phyloP scores from a whole-genome alignment of 306 rosid genomes.

The Trifolium subterraneum region DNA sequence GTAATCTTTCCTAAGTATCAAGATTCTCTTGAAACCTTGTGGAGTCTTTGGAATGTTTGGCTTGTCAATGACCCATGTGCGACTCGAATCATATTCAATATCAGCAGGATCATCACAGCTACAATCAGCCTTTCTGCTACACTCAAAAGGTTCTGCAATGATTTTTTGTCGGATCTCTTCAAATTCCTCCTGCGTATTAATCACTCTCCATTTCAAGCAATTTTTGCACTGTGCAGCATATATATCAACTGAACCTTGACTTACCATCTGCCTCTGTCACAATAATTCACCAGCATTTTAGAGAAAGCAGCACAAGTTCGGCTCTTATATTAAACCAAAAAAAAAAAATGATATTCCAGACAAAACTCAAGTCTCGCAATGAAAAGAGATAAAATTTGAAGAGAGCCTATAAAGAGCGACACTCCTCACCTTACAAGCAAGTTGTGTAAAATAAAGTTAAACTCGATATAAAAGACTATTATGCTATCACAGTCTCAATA shows the following conservation, averaged over 20 bases:
- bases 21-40: conserved; percentile 67
- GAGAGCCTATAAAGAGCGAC: not conserved
- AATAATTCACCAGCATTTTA: conserved; percentile 44
- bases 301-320: conserved; percentile 31
- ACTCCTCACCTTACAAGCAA: not conserved
- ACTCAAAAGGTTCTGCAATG: conserved; percentile 63
- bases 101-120: conserved; percentile 81
- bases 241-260: conserved; percentile 58
- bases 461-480: not conserved
- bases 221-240: conserved; percentile 76
- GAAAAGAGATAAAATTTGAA: not conserved
- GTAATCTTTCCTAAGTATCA: conserved; percentile 78
- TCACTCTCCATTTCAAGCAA: conserved; percentile 89
- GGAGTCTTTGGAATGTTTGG: conserved; percentile 85
- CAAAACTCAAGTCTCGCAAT: not conserved
- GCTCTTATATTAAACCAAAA: conserved; percentile 10
- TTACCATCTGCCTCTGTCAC: conserved; percentile 44
- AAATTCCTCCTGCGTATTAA: conserved; percentile 72
- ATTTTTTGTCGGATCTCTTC: conserved; percentile 73
- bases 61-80: conserved; percentile 92
- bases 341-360: conserved; percentile 9
- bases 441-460: not conserved
- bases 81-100: conserved; percentile 63
- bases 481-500: not conserved
- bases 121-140: conserved; percentile 53